Evolutionary conservation across 1,139 yeast species (phyloP).

Genomic region (Candida tetrigidarum): DNA sequence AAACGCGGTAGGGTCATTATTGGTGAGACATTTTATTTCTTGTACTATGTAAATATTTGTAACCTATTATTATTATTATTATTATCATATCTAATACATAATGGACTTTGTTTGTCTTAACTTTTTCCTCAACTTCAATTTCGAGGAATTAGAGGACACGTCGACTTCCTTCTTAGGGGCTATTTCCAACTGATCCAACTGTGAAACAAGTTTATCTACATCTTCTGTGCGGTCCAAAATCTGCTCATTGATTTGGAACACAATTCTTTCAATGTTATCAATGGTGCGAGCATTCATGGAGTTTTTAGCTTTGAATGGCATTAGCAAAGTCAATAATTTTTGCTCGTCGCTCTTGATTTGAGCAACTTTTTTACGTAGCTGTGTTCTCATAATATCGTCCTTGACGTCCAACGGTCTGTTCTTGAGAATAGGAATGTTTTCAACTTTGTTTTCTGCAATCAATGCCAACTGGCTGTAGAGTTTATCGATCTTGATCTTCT

Average conservation of each 20-base stretch:
- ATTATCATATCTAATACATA: not conserved
- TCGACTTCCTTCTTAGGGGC: not conserved
- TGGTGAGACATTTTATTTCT: too few species aligned
- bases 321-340: constrained; percentile 23
- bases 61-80: too few species aligned
- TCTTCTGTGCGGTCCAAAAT: constrained; percentile 19
- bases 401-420: constrained; percentile 28
- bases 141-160: constrained; percentile 7
- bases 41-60: too few species aligned
- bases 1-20: not conserved
- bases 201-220: constrained; percentile 19
- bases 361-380: constrained; percentile 24
- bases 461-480: constrained; percentile 22
- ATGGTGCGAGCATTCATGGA: constrained; percentile 19
- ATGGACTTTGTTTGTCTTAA: constrained; percentile 9
- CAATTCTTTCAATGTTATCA: constrained; percentile 25
- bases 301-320: constrained; percentile 31
- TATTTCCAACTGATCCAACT: constrained; percentile 15
- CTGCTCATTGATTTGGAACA: constrained; percentile 27
- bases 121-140: constrained; percentile 14
- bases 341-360: constrained; percentile 23
- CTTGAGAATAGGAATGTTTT: constrained; percentile 13
- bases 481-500: constrained; percentile 22
- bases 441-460: constrained; percentile 14
- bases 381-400: constrained; percentile 22